These are phyloP conservation scores for Viridothelium virens DNA, from an alignment of 495 filamentous ascomycete genomes.

Conservation along the genomic window DNA sequence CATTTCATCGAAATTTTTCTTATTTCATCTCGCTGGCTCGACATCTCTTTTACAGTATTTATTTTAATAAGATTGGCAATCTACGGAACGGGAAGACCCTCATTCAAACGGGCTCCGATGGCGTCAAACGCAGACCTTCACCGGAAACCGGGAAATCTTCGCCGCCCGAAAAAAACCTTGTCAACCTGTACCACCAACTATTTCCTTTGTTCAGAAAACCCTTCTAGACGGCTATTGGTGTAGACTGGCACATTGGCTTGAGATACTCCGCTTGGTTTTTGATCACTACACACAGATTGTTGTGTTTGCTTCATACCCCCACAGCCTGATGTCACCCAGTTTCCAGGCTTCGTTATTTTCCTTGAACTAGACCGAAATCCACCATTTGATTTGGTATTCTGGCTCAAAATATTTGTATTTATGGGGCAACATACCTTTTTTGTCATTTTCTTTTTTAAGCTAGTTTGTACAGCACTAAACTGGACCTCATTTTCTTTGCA, in stretches of 20 bases:
- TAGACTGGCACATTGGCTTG: slow-evolving; percentile 11
- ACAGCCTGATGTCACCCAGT: slow-evolving; percentile 8
- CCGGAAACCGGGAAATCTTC: background rate
- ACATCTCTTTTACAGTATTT: background rate
- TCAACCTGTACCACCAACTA: slow-evolving; percentile 3
- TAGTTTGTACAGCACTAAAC: background rate
- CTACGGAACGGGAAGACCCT: too few species aligned
- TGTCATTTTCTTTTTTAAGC: background rate
- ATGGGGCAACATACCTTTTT: background rate
- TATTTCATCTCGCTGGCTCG: slow-evolving; percentile 5
- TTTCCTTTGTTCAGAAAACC: slow-evolving; percentile 5
- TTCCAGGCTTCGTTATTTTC: slow-evolving; percentile 9
- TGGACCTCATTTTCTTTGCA: background rate
- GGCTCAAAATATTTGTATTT: slow-evolving; percentile 4
- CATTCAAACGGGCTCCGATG: too few species aligned
- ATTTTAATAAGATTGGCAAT: background rate
- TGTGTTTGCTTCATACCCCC: slow-evolving; percentile 10
- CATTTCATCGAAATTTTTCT: background rate
- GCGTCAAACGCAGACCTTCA: too few species aligned
- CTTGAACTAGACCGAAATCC: slow-evolving; percentile 4
- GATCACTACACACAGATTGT: background rate
- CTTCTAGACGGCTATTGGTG: slow-evolving; percentile 6
- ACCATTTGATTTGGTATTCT: slow-evolving; percentile 3
- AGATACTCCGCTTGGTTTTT: slow-evolving; percentile 6
- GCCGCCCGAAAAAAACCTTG: too few species aligned